Base-by-base conservation (phyloP, 768 basidiomycete species). In the Tricholoma furcatifolium region DNA sequence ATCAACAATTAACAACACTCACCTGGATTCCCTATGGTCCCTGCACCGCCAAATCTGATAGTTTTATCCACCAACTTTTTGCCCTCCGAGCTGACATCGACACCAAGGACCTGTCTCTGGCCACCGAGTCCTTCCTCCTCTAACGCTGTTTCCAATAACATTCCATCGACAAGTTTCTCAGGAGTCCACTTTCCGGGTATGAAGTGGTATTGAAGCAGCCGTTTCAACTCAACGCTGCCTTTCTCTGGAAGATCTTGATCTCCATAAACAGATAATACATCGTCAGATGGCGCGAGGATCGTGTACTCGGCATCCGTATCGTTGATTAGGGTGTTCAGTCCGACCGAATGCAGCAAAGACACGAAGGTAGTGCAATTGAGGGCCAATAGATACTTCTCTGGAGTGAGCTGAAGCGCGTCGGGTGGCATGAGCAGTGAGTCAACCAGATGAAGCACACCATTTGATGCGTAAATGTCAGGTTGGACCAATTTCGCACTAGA, bases 311-410 rank as follows among this genome's bases (percentile, higher is more conserved):
- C 61, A 42, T 83, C 75, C 9, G 84, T 84, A 63, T 84, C 79
- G 56, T 91, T 90, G 70, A 92, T 79, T 56, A 91, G 75, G 41
- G 74, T 68, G 0, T 74, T 78, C 55, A 99, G 81, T 56, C 89
- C 76, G 27, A 90, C 91, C 3, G 91, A 88, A 58, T 91, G 93
- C 23, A 99, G 73, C 20, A 98, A 76, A 6, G 88, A 86, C 47
- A 98, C 90, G 66, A 98, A 98, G 27, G 80, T 79, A 2, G 91
- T 89, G 71, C 95, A 97, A 65, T 97, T 92, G 55, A 98, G 78
- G 3, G 91, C 85, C 9, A 98, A 82, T 15, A 99, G 87, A 59
- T 88, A 93, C 69, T 98, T 98, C 74, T 98, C 97, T 15, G 95
- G 89, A 4, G 95, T 98, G 40, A 94, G 72, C 54, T 83, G 75